Percentiles rank a stretch among this genome's conserved stretches.
Evolutionary conservation across 345 rosid species (phyloP).

Genomic region (Erysimum cheiranthoides): DNA sequence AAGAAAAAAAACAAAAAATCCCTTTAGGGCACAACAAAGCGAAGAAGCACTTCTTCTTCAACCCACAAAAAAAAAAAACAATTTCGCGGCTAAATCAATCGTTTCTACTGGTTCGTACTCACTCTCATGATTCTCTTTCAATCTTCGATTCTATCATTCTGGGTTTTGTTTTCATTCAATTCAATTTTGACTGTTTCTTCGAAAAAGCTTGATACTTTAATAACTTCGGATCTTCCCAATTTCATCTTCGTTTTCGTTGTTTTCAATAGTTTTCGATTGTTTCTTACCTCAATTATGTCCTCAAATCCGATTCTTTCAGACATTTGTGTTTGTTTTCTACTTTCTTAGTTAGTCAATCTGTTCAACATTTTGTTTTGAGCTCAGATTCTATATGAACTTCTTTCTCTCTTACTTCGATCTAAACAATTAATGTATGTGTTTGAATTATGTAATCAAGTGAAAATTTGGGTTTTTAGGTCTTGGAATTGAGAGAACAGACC

Average conservation of each 20-base stretch:
- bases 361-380: not conserved
- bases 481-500: slow-evolving; percentile 1
- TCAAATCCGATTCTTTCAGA: not conserved
- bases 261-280: slow-evolving; percentile 7
- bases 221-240: slow-evolving; percentile 25
- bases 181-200: slow-evolving; percentile 21
- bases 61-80: not conserved
- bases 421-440: slow-evolving; percentile 10
- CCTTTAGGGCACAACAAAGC: slow-evolving; percentile 40
- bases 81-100: slow-evolving; percentile 41
- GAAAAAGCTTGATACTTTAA: slow-evolving; percentile 1
- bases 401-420: slow-evolving; percentile 4
- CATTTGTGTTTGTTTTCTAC: slow-evolving; percentile 18
- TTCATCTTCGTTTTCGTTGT: not conserved
- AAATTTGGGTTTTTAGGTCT: not conserved
- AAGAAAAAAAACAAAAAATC: slow-evolving; percentile 9
- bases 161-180: not conserved
- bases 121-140: slow-evolving; percentile 13
- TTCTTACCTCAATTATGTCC: not conserved
- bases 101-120: slow-evolving; percentile 42
- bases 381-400: slow-evolving; percentile 3
- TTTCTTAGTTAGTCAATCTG: slow-evolving; percentile 27
- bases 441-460: slow-evolving; percentile 23
- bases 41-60: slow-evolving; percentile 27
- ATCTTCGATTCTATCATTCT: not conserved